A percentile compares a stretch with the other conserved stretches of the same genome.
phyloP scores from a whole-genome alignment of 2,329 filamentous ascomycete genomes.

The Calonectria multiphialidica region DNA sequence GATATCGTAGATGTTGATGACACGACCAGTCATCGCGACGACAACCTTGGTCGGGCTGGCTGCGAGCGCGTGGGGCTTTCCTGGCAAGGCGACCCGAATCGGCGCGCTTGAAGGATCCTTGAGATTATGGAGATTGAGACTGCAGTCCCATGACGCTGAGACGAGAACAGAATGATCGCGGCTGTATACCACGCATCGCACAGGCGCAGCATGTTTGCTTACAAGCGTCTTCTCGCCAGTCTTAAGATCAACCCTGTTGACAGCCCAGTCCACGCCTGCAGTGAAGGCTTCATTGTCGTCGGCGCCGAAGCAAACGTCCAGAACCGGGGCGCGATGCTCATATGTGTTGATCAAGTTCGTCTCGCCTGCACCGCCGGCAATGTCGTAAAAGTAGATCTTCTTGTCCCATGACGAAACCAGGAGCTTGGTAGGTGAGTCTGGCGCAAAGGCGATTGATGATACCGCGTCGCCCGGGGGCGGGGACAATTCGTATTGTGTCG shows the following conservation, averaged over 20 bases:
- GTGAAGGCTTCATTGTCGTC: constrained; percentile 87
- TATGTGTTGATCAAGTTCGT: constrained; percentile 74
- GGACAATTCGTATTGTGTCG: constrained; percentile 84
- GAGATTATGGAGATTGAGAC: constrained; percentile 85
- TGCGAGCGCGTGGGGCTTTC: constrained; percentile 91
- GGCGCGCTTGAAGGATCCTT: constrained; percentile 63
- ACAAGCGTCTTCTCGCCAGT: constrained; percentile 80
- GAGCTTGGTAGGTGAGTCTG: constrained; percentile 78
- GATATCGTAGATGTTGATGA: constrained; percentile 96
- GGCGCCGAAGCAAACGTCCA: constrained; percentile 92
- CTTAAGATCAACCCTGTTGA: constrained; percentile 81
- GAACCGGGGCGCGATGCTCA: constrained; percentile 85
- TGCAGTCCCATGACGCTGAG: constrained; percentile 94
- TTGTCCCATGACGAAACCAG: constrained; percentile 97
- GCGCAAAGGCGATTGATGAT: constrained; percentile 88
- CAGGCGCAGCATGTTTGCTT: constrained; percentile 83
- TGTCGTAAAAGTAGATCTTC: constrained; percentile 90
- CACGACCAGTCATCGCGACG: constrained; percentile 93
- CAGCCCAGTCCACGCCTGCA: constrained; percentile 88
- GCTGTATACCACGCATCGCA: constrained; percentile 87
- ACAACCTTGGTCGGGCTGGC: constrained; percentile 84
- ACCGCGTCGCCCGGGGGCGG: constrained; percentile 89
- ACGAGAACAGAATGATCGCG: constrained; percentile 81
- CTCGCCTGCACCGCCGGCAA: constrained; percentile 68
- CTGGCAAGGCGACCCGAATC: constrained; percentile 79